These are phyloP conservation scores for Arthrobotrys iridis DNA, from an alignment of 2,329 filamentous ascomycete genomes.

Conservation along the genomic window DNA sequence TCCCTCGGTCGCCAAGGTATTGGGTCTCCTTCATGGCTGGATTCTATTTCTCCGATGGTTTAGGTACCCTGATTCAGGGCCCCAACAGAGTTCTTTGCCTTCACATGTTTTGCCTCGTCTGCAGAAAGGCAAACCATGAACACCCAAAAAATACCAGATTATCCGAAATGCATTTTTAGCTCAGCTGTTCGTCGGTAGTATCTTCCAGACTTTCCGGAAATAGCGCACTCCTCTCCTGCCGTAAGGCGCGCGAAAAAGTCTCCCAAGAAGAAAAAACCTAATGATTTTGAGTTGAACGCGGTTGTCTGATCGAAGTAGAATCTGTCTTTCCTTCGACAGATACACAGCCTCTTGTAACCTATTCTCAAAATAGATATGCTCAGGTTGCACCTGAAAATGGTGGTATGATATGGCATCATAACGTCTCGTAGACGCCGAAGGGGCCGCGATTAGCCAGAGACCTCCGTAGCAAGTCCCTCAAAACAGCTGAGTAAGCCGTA, in stretches of 20 bases:
- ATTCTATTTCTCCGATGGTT: slow-evolving; percentile 35
- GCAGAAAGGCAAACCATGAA: background rate
- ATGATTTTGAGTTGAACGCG: slow-evolving; percentile 4
- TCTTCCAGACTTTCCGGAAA: slow-evolving; percentile 41
- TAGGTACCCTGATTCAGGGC: slow-evolving; percentile 38
- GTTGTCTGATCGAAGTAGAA: slow-evolving; percentile 1
- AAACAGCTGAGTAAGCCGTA: background rate
- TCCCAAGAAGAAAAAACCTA: slow-evolving; percentile 8
- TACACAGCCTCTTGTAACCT: slow-evolving; percentile 40
- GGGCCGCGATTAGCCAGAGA: background rate
- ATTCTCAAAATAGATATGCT: background rate
- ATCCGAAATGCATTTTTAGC: slow-evolving; percentile 14
- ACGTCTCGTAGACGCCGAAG: slow-evolving; percentile 5
- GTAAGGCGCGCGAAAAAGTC: slow-evolving; percentile 20
- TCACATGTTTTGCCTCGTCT: slow-evolving; percentile 31
- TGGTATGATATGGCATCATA: slow-evolving; percentile 5
- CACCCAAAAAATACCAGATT: slow-evolving; percentile 24
- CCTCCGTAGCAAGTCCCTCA: background rate
- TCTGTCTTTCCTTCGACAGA: background rate
- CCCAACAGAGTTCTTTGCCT: slow-evolving; percentile 22
- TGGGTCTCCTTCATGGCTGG: background rate
- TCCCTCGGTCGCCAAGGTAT: slow-evolving; percentile 20
- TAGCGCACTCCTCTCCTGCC: slow-evolving; percentile 29
- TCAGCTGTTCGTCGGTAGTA: slow-evolving; percentile 9
- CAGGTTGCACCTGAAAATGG: background rate